Base-by-base conservation (phyloP, 352 stramenopile genomes). In the Phytophthora macrochlamydospora region DNA sequence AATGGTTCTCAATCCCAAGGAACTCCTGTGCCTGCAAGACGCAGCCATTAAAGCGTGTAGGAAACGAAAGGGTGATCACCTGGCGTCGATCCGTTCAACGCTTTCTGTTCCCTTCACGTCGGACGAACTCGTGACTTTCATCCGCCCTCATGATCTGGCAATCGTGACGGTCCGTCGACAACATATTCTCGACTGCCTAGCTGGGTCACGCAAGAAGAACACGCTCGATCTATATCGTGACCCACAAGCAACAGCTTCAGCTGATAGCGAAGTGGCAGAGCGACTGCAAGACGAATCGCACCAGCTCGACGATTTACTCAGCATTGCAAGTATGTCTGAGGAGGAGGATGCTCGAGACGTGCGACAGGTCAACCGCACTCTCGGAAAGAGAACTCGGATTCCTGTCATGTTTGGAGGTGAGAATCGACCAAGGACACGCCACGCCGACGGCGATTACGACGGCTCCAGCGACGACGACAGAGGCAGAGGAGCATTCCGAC, bases 1-100 rank as follows among this genome's bases (percentile, higher is more conserved):
- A 8, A 65, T 65, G 38, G 31, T 54, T 24, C 49, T 65, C 8
- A 65, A 65, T 37, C 38, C 58, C 0, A 46, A 49, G 42, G 50
- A 59, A 32, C 40, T 65, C 1, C 24, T 59, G 4, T 18, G 24
- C 0, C 58, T 59, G n/a, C 58, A 65, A n/a, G 31, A 65, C 32
- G 4, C 8, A 9, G 33, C 51, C 5, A 33, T 14, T 13, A n/a
- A 5, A 3, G 56, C 45, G 0, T 62, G 56, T 11, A 32, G 18
- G 1, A 56, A 62, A 31, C 56, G 56, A 8, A 31, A 24, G 1
- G 35, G 56, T 13, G 7, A 29, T 18, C 31, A 51, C 3, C 45
- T 35, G 1, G 24, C 33, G 14, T 29, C 24, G 18, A 24, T 24
- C 18, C 3, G 33, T 62, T 2, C 44, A 37, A 14, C 12, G 32